Conservation (phyloP, 1,284 basidiomycete genomes). For the Cerrena zonata region DNA sequence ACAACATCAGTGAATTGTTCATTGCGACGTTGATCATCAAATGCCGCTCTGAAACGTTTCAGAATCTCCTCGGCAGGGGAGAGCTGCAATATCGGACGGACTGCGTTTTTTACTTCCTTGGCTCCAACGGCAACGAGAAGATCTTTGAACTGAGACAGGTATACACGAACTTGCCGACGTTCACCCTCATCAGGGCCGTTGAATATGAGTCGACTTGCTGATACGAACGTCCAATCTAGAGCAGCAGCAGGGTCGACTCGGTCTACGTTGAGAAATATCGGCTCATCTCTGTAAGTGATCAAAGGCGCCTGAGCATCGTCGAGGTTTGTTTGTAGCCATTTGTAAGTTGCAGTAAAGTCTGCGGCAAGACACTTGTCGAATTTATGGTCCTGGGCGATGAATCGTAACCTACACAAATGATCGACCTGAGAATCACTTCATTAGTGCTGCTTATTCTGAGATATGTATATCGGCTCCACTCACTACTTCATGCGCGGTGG, state of each 20-base stretch:
- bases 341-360: conserved; percentile 35
- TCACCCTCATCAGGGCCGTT: conserved; percentile 25
- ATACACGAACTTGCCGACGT: conserved; percentile 24
- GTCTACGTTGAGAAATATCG: conserved; percentile 38
- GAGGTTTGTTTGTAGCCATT: conserved; percentile 29
- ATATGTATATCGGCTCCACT: conserved; percentile 13
- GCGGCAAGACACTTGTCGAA: too few relatives aligned
- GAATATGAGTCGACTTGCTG: conserved; percentile 30
- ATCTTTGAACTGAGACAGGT: conserved; percentile 26
- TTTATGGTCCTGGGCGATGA: conserved; percentile 25
- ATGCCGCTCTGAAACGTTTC: conserved; percentile 16
- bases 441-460: not conserved
- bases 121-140: conserved; percentile 31
- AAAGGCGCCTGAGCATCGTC: conserved; percentile 14
- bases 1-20: conserved; percentile 27
- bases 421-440: conserved; percentile 24
- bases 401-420: conserved; percentile 31
- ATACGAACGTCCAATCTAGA: conserved; percentile 28
- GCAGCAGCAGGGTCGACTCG: conserved; percentile 27
- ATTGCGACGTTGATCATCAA: conserved; percentile 26
- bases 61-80: conserved; percentile 17
- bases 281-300: conserved; percentile 7
- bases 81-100: conserved; percentile 5
- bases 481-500: conserved; percentile 38
- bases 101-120: conserved; percentile 19